Percentiles rank a stretch among this genome's conserved stretches.
phyloP scores from a whole-genome alignment of 495 filamentous ascomycete genomes.

The Aspergillus baeticus region DNA sequence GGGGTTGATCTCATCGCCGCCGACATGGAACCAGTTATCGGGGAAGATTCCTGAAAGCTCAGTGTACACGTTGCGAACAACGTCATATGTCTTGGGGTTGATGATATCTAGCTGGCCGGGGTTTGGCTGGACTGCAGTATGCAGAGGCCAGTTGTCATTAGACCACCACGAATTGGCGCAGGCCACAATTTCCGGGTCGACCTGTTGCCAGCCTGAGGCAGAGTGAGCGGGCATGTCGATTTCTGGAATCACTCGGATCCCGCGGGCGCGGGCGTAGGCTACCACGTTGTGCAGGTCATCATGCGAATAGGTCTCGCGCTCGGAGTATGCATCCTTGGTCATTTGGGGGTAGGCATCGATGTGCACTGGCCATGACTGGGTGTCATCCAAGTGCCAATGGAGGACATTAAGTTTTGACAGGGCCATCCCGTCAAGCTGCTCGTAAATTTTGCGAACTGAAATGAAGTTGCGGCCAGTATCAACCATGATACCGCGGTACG shows the following conservation, averaged over 20 bases:
- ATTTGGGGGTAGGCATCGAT: constrained; percentile 51
- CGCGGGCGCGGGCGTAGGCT: constrained; percentile 45
- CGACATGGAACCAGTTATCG: constrained; percentile 56
- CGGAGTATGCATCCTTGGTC: constrained; percentile 53
- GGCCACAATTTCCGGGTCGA: constrained; percentile 50
- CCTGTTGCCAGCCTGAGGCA: constrained; percentile 52
- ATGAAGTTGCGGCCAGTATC: constrained; percentile 53
- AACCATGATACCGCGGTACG: constrained; percentile 51
- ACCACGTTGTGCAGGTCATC: constrained; percentile 42
- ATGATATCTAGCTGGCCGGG: constrained; percentile 58
- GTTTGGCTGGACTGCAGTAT: constrained; percentile 56
- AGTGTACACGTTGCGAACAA: constrained; percentile 50
- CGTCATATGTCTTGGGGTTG: constrained; percentile 52
- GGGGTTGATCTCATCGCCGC: constrained; percentile 52
- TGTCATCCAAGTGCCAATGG: constrained; percentile 53
- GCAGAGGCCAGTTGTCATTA: constrained; percentile 49
- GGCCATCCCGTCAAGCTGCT: constrained; percentile 53
- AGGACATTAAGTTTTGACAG: constrained; percentile 53
- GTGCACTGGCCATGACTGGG: constrained; percentile 52
- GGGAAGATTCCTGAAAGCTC: constrained; percentile 52
- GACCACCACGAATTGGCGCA: constrained; percentile 57
- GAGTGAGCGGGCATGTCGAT: constrained; percentile 55
- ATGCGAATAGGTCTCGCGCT: constrained; percentile 41
- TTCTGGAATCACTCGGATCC: constrained; percentile 50
- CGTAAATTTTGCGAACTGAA: constrained; percentile 43